A percentile compares a stretch with the other conserved stretches of the same genome.
phyloP scores from a whole-genome alignment of 805 yeast species.

The Metschnikowia hibisci region DNA sequence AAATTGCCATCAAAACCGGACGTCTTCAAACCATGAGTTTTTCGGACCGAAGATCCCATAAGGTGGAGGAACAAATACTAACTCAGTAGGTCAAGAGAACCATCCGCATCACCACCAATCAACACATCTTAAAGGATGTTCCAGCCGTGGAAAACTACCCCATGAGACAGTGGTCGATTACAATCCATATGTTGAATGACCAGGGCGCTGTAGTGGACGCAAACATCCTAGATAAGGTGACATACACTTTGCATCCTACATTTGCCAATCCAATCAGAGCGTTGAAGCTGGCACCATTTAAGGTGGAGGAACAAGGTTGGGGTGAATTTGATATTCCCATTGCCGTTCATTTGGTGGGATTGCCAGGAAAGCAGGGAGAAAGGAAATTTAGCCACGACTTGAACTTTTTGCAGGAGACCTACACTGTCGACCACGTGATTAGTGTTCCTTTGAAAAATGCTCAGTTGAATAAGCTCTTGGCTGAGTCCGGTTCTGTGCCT shows the following conservation, averaged over 20 bases:
- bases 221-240: conserved; percentile 82
- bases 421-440: conserved; percentile 72
- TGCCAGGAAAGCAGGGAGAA: conserved; percentile 81
- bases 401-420: conserved; percentile 74
- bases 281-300: conserved; percentile 78
- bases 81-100: conserved; percentile 69
- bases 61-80: conserved; percentile 6
- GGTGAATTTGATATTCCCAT: conserved; percentile 93
- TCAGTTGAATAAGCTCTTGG: conserved; percentile 62
- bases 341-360: conserved; percentile 58
- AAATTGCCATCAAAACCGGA: too few relatives aligned
- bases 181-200: conserved; percentile 68
- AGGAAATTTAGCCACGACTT: conserved; percentile 83
- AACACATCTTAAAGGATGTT: conserved; percentile 73
- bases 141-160: conserved; percentile 91
- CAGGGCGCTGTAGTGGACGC: conserved; percentile 85
- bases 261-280: conserved; percentile 84
- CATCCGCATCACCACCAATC: conserved; percentile 81
- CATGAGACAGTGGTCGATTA: conserved; percentile 89
- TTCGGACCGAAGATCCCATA: too few relatives aligned
- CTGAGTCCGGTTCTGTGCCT: conserved; percentile 82
- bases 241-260: conserved; percentile 92
- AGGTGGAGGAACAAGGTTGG: conserved; percentile 93
- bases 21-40: too few relatives aligned
- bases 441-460: conserved; percentile 72